A percentile compares a stretch with the other conserved stretches of the same genome.
These are phyloP conservation scores for Populus nigra DNA, from an alignment of 345 rosid genomes.

Conservation along the genomic window DNA sequence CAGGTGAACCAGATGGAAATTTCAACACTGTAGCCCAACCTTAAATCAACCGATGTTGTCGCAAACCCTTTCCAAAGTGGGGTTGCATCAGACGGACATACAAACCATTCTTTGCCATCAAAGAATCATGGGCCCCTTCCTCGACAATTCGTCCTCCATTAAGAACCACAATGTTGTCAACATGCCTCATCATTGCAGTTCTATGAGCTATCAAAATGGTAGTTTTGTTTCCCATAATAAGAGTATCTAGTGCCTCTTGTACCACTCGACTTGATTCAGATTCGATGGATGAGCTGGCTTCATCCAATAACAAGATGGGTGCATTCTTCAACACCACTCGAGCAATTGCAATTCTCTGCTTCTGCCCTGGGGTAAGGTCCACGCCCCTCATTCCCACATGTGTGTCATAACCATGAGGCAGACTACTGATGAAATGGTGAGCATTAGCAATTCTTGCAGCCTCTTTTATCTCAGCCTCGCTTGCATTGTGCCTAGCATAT, in stretches of 20 bases:
- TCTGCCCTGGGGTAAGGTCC: constrained; percentile 96
- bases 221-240: constrained; percentile 96
- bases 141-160: constrained; percentile 94
- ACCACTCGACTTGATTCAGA: constrained; percentile 98
- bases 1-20: constrained; percentile 24
- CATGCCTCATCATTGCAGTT: constrained; percentile 96
- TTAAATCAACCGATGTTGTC: constrained; percentile 78
- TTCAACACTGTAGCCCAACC: constrained; percentile 21
- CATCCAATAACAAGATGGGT: constrained; percentile 84
- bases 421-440: constrained; percentile 96
- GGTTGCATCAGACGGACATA: constrained; percentile 96
- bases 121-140: constrained; percentile 86
- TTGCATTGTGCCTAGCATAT: constrained; percentile 96
- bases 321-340: constrained; percentile 96
- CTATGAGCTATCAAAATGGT: constrained; percentile 92
- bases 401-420: constrained; percentile 96
- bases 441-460: constrained; percentile 99
- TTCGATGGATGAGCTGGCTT: constrained; percentile 94
- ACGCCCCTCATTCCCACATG: constrained; percentile 99
- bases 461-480: constrained; percentile 97
- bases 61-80: constrained; percentile 91
- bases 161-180: constrained; percentile 95
- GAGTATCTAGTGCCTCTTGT: constrained; percentile 90
- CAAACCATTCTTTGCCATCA: constrained; percentile 83
- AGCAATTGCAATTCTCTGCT: constrained; percentile 94